Evolutionary conservation across 148 eudicot genomes (phyloP).

Genomic region (Camellia sinensis): DNA sequence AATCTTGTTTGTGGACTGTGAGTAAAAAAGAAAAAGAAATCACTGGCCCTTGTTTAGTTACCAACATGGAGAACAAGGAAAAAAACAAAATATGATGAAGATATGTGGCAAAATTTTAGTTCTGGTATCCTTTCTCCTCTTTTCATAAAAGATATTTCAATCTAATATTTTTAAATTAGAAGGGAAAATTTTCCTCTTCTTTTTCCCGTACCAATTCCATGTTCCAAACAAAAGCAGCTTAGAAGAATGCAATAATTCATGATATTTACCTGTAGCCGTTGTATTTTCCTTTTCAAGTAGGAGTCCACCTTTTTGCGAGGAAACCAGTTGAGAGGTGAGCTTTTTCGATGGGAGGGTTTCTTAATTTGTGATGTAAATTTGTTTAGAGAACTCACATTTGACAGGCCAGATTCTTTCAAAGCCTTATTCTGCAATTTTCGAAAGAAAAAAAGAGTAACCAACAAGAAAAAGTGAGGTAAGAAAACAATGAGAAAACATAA

Average conservation of each 20-base stretch:
- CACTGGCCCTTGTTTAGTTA: no score
- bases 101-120: no score
- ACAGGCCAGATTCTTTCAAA: constrained; percentile 52
- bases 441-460: not conserved
- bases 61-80: not conserved
- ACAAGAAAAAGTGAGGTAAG: not conserved
- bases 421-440: constrained; percentile 45
- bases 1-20: no score
- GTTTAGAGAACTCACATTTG: constrained; percentile 44
- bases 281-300: constrained; percentile 74
- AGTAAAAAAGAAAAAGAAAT: no score
- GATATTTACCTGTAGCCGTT: constrained; percentile 60
- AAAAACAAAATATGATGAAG: no score
- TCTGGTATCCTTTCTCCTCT: not conserved
- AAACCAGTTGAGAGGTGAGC: constrained; percentile 87
- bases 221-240: not conserved
- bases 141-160: not conserved
- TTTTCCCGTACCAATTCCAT: not conserved
- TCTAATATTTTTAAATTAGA: not conserved
- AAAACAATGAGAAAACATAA: not conserved
- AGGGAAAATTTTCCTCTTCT: not conserved
- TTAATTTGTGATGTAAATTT: constrained; percentile 64
- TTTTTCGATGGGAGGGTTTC: constrained; percentile 68
- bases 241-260: not conserved
- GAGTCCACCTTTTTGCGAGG: constrained; percentile 86